Evolutionary conservation across 805 yeast species (phyloP), one percentile per base, ranked within the genome.

Genomic region (Teunomyces panamensis): DNA sequence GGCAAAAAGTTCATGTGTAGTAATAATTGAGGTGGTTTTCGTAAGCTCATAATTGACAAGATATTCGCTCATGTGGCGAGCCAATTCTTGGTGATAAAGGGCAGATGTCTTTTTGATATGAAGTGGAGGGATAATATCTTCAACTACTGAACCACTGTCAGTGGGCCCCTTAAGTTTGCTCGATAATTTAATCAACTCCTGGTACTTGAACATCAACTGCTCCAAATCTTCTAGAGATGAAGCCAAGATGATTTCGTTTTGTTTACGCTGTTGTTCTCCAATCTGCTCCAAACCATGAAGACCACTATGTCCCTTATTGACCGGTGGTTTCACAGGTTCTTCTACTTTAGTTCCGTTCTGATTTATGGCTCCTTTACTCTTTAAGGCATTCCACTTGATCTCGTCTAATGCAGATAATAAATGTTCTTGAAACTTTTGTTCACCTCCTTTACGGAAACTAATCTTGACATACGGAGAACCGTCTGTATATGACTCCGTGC

Each of bases 11-110:
- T 73, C 78, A 49, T 68, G 76, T 1, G 64, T 49, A 3, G 78
- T 69, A 24, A 69, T 62, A 69, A 73, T 72, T 5, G 75, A 63
- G 3, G 73, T 64, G 4, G 51, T 43, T 39, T 56, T 60, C 3
- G 66, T 62, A 39, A 73, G 58, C 46, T 60, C 65, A 39, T 51
- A 58, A 33, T 51, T 65, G 5, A 58, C 57, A 51, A 87, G 68
- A 62, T 81, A 90, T 56, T 87, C 96, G 35, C 89, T 83, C 2
- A 92, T 60, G 57, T 89, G 91, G 45, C 96, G 75, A 0, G 97
- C 80, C 13, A 89, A 68, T 57, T 89, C 96, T 49, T 81, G 80
- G 27, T 78, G 66, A 50, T 77, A 79, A n/a, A 75, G 55, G 10
- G 59, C 48, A 5, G 73, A 66, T 1, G 52, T 56, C 48, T 64